Base-by-base conservation (phyloP, 768 basidiomycete genomes). In the Filobasidium wieringae region DNA sequence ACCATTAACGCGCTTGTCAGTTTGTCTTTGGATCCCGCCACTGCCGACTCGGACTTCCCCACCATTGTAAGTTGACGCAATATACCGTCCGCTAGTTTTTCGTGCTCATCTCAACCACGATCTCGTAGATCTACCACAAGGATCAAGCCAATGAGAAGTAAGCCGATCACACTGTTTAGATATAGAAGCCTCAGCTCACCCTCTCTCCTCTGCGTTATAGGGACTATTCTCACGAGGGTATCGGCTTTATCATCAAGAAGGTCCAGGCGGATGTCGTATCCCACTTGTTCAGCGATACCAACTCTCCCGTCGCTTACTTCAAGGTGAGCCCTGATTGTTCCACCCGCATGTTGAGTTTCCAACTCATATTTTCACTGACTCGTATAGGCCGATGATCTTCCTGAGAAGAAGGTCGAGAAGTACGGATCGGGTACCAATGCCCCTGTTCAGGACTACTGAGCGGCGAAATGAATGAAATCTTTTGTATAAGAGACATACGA, bases 1-100 rank as follows among this genome's bases (percentile, higher is more conserved):
- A 77, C 76, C 7, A 76, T 78, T 64, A 77, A 76, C 63, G 77
- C 74, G n/a, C 66, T 77, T 30, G 76, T 76, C 39, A 72, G 70
- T 8, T 64, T 77, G 52, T 73, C 72, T 7, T 72, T 77, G 31
- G 77, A 78, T 50, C 76, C 76, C 1, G 72, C 63, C 15, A 75
- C 76, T 14, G 70, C 72, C 45, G 73, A 77, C 60, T 76, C 76
- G 6, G 76, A 78, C 58, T 78, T 78, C 59, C 70, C 71, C n/a
- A 49, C 64, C 15, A 63, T 69, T 43, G 58, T 69, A 15, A 67
- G 67, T 47, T 39, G 63, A 65, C 58, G 65, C 65, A 53, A 63
- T 61, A 47, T 49, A 53, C 49, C 32, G 9, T 17, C 37, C 22
- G 24, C 11, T 30, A 2, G 1, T 39, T 6, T 4, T 19, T 27